Conservation (phyloP, 441 rosid species). For the Populus trichocarpa region DNA sequence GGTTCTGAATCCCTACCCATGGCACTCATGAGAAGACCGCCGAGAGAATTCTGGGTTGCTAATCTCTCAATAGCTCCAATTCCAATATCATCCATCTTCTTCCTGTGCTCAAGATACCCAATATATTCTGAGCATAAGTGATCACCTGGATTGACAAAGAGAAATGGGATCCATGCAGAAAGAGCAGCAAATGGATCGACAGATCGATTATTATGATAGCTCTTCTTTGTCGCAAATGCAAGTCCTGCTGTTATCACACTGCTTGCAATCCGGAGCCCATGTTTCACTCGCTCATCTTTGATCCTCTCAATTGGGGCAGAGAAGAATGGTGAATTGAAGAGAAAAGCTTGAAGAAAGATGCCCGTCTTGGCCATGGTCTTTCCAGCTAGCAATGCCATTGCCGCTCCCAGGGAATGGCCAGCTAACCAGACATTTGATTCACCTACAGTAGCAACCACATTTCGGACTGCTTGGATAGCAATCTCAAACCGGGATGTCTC, state of each 20-base stretch:
- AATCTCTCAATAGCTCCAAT: conserved; percentile 65
- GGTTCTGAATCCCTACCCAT: conserved; percentile 67
- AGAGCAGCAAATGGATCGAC: conserved; percentile 51
- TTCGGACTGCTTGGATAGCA: conserved; percentile 72
- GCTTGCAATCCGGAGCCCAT: conserved; percentile 67
- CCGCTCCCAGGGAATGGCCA: conserved; percentile 93
- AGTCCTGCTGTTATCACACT: conserved; percentile 91
- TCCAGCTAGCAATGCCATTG: conserved; percentile 78
- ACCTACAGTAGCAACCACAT: conserved; percentile 62
- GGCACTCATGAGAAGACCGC: conserved; percentile 58
- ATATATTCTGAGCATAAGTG: conserved; percentile 74
- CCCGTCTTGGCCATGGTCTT: conserved; percentile 72
- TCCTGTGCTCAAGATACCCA: conserved; percentile 87
- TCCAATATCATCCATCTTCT: conserved; percentile 85
- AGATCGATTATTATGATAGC: conserved; percentile 29
- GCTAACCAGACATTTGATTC: conserved; percentile 78
- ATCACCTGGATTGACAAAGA: conserved; percentile 65
- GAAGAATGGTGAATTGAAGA: conserved; percentile 83
- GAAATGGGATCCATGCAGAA: conserved; percentile 64
- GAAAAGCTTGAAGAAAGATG: conserved; percentile 51
- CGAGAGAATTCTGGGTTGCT: conserved; percentile 70
- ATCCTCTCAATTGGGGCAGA: conserved; percentile 79
- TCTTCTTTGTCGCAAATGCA: conserved; percentile 63
- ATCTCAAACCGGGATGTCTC: conserved; percentile 70
- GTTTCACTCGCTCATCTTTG: conserved; percentile 61